These are phyloP conservation scores for Kwoniella sp. DNA, from an alignment of 768 basidiomycete genomes.

Conservation along the genomic window DNA sequence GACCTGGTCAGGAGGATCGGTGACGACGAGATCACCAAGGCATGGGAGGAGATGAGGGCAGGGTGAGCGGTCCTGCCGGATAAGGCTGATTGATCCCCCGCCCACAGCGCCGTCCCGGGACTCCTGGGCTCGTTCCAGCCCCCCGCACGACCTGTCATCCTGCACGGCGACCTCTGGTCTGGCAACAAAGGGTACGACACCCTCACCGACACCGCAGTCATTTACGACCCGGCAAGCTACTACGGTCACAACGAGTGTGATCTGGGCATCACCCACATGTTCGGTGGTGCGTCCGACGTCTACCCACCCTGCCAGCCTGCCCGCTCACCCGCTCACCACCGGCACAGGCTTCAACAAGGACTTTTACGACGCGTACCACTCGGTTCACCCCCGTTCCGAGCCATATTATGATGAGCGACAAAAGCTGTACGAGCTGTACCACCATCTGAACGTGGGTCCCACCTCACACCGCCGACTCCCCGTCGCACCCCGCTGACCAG, in stretches of 20 bases:
- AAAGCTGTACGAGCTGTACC: slow-evolving; percentile 45
- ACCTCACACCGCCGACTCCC: not conserved
- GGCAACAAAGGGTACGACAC: slow-evolving; percentile 44
- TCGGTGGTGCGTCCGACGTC: slow-evolving; percentile 45
- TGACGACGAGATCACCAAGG: slow-evolving; percentile 22
- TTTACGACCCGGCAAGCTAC: slow-evolving; percentile 44
- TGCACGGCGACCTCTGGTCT: slow-evolving; percentile 50
- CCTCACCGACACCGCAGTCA: slow-evolving; percentile 25
- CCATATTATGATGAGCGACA: slow-evolving; percentile 37
- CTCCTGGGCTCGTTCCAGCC: slow-evolving; percentile 29
- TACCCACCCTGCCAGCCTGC: no score
- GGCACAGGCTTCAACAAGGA: slow-evolving; percentile 38
- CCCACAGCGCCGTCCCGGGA: slow-evolving; percentile 32
- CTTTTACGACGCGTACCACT: slow-evolving; percentile 47
- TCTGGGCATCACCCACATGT: slow-evolving; percentile 49
- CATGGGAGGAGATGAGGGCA: slow-evolving; percentile 29
- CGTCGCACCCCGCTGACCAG: not conserved
- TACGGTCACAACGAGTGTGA: slow-evolving; percentile 45
- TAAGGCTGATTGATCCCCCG: not conserved
- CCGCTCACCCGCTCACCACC: no score
- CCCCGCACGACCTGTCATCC: slow-evolving; percentile 37
- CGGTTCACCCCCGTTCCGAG: slow-evolving; percentile 31
- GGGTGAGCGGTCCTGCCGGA: slow-evolving; percentile 20
- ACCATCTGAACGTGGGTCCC: slow-evolving; percentile 45
- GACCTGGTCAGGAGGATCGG: slow-evolving; percentile 37